These are phyloP conservation scores for Hypoxylon sp. DNA, from an alignment of 2,329 filamentous ascomycete genomes.

Conservation along the genomic window DNA sequence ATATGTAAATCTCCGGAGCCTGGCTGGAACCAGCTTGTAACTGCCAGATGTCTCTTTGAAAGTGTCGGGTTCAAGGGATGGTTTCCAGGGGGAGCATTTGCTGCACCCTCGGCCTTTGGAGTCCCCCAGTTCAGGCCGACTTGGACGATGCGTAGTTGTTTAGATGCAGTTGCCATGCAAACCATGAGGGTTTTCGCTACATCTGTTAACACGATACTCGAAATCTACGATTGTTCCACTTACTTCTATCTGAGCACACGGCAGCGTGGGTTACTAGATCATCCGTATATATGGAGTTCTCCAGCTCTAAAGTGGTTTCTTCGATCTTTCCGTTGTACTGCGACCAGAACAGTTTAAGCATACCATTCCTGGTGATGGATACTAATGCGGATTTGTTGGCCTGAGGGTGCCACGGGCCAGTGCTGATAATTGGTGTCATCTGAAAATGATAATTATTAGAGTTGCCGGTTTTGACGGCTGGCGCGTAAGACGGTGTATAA, in stretches of 20 bases:
- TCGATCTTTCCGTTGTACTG: slow-evolving; percentile 77
- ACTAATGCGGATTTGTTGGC: slow-evolving; percentile 77
- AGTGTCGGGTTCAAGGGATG: slow-evolving; percentile 61
- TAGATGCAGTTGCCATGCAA: slow-evolving; percentile 72
- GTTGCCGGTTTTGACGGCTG: slow-evolving; percentile 67
- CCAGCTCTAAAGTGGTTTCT: slow-evolving; percentile 77
- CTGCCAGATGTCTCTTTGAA: slow-evolving; percentile 63
- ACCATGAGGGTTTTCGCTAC: slow-evolving; percentile 63
- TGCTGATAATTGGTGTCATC: slow-evolving; percentile 69
- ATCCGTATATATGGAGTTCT: slow-evolving; percentile 75
- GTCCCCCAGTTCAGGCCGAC: slow-evolving; percentile 78
- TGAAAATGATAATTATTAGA: slow-evolving; percentile 72
- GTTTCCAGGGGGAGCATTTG: slow-evolving; percentile 54
- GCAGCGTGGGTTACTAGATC: slow-evolving; percentile 84
- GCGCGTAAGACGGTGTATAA: slow-evolving; percentile 60
- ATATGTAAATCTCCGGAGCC: slow-evolving; percentile 54
- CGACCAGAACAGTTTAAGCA: slow-evolving; percentile 79
- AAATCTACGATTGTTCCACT: slow-evolving; percentile 35
- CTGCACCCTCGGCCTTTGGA: slow-evolving; percentile 64
- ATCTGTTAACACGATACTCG: slow-evolving; percentile 14
- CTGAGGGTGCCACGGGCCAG: slow-evolving; percentile 77
- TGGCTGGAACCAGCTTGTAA: slow-evolving; percentile 64
- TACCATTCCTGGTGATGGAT: slow-evolving; percentile 77
- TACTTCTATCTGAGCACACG: slow-evolving; percentile 77
- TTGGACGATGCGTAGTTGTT: slow-evolving; percentile 77